Evolutionary conservation across 2,329 filamentous ascomycete species (phyloP).

Genomic region (Microsporum canis): DNA sequence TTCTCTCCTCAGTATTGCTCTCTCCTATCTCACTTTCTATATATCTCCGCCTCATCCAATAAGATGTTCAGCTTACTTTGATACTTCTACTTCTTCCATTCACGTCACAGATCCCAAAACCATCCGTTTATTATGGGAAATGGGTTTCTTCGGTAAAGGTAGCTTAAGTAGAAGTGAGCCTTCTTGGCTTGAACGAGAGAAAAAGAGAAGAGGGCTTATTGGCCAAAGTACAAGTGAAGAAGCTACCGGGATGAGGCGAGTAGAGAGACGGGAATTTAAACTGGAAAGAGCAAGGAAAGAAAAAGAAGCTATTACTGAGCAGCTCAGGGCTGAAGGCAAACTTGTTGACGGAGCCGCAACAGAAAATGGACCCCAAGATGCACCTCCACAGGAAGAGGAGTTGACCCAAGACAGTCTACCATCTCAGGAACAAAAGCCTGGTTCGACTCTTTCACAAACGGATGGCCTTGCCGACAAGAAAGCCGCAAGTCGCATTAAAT

Average conservation of each 20-base stretch:
- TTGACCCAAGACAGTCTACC: too few species aligned
- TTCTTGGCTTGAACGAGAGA: constrained; percentile 78
- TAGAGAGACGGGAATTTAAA: constrained; percentile 74
- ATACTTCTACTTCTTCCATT: constrained; percentile 67
- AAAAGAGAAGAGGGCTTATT: constrained; percentile 55
- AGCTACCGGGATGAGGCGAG: constrained; percentile 60
- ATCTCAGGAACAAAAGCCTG: background rate
- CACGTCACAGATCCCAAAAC: constrained; percentile 68
- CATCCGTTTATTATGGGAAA: constrained; percentile 79
- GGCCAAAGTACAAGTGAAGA: constrained; percentile 68
- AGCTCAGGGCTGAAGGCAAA: constrained; percentile 44
- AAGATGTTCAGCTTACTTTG: constrained; percentile 65
- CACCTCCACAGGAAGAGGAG: background rate
- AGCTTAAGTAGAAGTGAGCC: constrained; percentile 88
- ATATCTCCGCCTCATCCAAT: constrained; percentile 51
- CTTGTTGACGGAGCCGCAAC: background rate
- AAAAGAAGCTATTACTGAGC: constrained; percentile 69
- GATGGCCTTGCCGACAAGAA: background rate
- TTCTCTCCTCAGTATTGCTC: constrained; percentile 69
- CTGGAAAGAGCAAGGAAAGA: constrained; percentile 83
- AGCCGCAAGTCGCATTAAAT: constrained; percentile 37
- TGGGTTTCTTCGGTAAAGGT: constrained; percentile 95
- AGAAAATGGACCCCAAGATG: background rate
- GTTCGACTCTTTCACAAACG: background rate
- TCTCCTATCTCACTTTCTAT: constrained; percentile 63